Conservation (phyloP, 176 grass and related monocot species). For the Phoenix dactylifera region DNA sequence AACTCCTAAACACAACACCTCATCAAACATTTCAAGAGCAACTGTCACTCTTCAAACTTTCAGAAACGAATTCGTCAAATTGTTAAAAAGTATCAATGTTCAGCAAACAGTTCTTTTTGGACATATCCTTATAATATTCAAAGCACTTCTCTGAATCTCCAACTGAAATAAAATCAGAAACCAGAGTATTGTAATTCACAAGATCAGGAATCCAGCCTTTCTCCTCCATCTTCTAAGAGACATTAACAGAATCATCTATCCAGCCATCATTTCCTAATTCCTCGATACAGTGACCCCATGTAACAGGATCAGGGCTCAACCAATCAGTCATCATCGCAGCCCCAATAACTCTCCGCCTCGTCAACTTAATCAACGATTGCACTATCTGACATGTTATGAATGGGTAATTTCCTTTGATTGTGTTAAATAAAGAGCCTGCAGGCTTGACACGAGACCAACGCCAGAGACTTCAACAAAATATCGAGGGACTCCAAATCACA, state of each 20-base stretch:
- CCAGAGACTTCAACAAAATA: constrained; percentile 47
- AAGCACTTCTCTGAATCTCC: constrained; percentile 58
- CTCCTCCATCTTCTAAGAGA: constrained; percentile 56
- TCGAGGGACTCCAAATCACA: constrained; percentile 34
- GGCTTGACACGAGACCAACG: constrained; percentile 47
- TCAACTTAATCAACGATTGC: constrained; percentile 42
- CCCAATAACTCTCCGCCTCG: constrained; percentile 41
- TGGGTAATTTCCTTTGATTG: constrained; percentile 12
- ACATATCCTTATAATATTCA: constrained; percentile 68
- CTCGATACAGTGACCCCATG: constrained; percentile 57
- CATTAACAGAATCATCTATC: constrained; percentile 31
- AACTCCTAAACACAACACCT: constrained; percentile 45
- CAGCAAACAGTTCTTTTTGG: constrained; percentile 2
- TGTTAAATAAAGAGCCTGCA: constrained; percentile 37
- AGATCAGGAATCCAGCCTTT: constrained; percentile 27
- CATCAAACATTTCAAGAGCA: constrained; percentile 71
- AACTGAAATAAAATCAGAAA: constrained; percentile 51
- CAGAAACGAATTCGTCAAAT: constrained; percentile 41
- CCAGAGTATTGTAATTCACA: constrained; percentile 57
- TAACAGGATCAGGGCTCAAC: constrained; percentile 39
- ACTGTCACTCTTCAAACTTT: constrained; percentile 58
- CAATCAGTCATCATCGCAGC: constrained; percentile 55
- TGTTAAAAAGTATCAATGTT: constrained; percentile 37
- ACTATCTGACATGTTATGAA: constrained; percentile 22
- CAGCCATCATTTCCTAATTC: constrained; percentile 43